phyloP scores from a whole-genome alignment of 495 filamentous ascomycete species.

The Aspergillus wentii region DNA sequence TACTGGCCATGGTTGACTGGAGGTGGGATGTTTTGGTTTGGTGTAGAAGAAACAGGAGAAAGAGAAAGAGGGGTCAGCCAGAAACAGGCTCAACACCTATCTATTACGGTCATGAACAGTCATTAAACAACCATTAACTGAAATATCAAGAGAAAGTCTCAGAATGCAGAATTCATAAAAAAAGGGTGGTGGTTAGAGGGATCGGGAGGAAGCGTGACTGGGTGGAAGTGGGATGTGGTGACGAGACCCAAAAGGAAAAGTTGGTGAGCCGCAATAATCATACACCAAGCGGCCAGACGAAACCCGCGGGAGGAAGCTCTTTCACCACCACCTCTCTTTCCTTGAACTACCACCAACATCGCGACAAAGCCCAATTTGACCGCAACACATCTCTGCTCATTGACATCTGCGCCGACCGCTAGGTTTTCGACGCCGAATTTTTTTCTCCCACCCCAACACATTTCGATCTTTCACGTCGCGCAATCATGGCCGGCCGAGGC shows the following conservation, averaged over 20 bases:
- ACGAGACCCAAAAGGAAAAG: constrained; percentile 25
- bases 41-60: constrained; percentile 10
- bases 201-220: no score
- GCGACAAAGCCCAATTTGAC: not conserved
- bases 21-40: constrained; percentile 14
- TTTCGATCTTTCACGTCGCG: constrained; percentile 1
- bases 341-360: not conserved
- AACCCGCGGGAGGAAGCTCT: constrained; percentile 6
- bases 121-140: constrained; percentile 18
- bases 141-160: not conserved
- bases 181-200: constrained; percentile 8
- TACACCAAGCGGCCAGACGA: constrained; percentile 5
- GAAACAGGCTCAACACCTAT: constrained; percentile 21
- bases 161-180: constrained; percentile 3
- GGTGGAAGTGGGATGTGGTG: constrained; percentile 37
- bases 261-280: constrained; percentile 21
- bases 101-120: constrained; percentile 18
- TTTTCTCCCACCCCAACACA: no score
- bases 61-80: constrained; percentile 22
- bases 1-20: constrained; percentile 61
- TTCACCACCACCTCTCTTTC: constrained; percentile 4
- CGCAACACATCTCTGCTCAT: not conserved
- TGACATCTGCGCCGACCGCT: not conserved
- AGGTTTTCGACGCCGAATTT: not conserved
- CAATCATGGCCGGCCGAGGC: constrained; percentile 74